Conservation (phyloP, 148 eudicot genomes). For the Salicornia ramosissima region DNA sequence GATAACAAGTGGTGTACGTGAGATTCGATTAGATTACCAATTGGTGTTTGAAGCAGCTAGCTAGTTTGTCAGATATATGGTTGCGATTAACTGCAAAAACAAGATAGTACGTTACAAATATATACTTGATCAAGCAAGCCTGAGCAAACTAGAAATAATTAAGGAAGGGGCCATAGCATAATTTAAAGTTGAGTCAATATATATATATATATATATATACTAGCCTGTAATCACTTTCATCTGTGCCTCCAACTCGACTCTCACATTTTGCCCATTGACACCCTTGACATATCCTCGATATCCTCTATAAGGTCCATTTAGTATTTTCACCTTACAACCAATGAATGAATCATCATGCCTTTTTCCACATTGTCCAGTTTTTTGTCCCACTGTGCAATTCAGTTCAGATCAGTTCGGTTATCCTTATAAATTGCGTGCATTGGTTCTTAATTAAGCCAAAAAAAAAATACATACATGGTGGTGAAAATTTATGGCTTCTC, state of each 20-base stretch:
- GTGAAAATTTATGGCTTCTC: not conserved
- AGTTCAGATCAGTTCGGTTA: no score
- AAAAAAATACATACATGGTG: slow-evolving; percentile 10
- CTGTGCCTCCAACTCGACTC: slow-evolving; percentile 31
- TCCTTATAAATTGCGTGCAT: no score
- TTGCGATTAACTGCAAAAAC: slow-evolving; percentile 26
- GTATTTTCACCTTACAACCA: slow-evolving; percentile 25
- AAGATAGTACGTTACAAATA: not conserved
- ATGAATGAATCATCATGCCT: slow-evolving; percentile 22
- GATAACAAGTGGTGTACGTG: not conserved
- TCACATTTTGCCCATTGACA: slow-evolving; percentile 26
- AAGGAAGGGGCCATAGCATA: not conserved
- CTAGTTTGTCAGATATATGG: slow-evolving; percentile 25
- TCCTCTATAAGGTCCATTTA: slow-evolving; percentile 31
- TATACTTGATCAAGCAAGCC: no score
- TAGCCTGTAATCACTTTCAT: slow-evolving; percentile 30
- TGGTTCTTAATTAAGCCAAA: no score
- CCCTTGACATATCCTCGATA: slow-evolving; percentile 29
- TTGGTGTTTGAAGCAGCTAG: slow-evolving; percentile 18
- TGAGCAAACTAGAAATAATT: not conserved
- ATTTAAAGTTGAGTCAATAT: not conserved
- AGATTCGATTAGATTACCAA: slow-evolving; percentile 8
- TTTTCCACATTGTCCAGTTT: not conserved
- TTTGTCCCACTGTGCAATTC: slow-evolving; percentile 10
- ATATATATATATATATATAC: slow-evolving; percentile 9